Evolutionary conservation across 83 land plant species (phyloP).

Genomic region (Diphasiastrum complanatum): DNA sequence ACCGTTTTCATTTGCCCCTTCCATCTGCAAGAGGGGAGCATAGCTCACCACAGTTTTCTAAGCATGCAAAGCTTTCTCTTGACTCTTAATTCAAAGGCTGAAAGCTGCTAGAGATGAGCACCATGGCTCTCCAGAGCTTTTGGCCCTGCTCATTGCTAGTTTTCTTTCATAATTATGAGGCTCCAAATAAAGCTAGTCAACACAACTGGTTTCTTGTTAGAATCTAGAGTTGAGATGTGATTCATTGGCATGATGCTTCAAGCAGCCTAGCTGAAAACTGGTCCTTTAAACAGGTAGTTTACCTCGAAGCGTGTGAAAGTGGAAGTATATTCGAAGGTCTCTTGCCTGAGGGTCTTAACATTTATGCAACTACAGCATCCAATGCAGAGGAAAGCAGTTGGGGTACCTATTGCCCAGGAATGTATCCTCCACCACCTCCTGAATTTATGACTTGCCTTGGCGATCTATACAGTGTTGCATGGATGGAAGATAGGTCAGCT

Average conservation of each 20-base stretch:
- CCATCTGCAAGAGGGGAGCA: no score
- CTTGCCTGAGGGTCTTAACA: slow-evolving; percentile 55
- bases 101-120: no score
- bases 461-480: slow-evolving; percentile 76
- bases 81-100: no score
- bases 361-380: slow-evolving; percentile 88
- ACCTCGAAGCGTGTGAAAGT: slow-evolving; percentile 72
- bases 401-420: slow-evolving; percentile 96
- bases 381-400: slow-evolving; percentile 86
- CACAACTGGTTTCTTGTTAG: not conserved
- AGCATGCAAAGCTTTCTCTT: no score
- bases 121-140: no score
- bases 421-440: slow-evolving; percentile 78
- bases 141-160: no score
- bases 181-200: no score
- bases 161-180: no score
- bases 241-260: no score
- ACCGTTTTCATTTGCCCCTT: no score
- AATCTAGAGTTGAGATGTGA: not conserved
- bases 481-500: slow-evolving; percentile 73
- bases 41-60: no score
- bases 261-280: no score
- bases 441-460: slow-evolving; percentile 76
- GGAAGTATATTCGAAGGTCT: slow-evolving; percentile 85
- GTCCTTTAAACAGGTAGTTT: slow-evolving; percentile 54